Evolutionary conservation across 2,329 filamentous ascomycete species (phyloP).

Genomic region (Meredithiella fracta): DNA sequence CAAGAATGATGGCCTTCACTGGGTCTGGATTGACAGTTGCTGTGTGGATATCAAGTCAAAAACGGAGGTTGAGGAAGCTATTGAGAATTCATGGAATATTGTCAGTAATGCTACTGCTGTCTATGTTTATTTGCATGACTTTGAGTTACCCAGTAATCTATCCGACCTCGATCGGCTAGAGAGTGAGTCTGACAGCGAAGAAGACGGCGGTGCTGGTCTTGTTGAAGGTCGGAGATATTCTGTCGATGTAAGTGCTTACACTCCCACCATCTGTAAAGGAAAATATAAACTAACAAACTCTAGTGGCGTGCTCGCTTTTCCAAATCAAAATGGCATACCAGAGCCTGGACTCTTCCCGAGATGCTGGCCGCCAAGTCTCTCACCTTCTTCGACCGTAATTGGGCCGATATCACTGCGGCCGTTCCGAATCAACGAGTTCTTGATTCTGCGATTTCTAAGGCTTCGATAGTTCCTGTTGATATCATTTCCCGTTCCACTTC

Average conservation of each 20-base stretch:
- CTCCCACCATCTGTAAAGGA: too few relatives aligned
- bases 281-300: background rate
- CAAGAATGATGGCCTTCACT: constrained; percentile 16
- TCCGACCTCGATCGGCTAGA: constrained; percentile 4
- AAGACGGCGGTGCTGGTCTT: constrained; percentile 12
- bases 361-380: constrained; percentile 12
- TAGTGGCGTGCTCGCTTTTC: constrained; percentile 13
- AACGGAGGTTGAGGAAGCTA: constrained; percentile 19
- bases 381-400: constrained; percentile 12
- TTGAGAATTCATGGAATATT: constrained; percentile 19
- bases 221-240: background rate
- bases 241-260: constrained; percentile 4
- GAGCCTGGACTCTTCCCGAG: constrained; percentile 16
- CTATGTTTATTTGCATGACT: constrained; percentile 19
- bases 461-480: constrained; percentile 4
- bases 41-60: constrained; percentile 20
- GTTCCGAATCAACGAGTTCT: constrained; percentile 1
- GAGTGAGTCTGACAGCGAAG: constrained; percentile 5
- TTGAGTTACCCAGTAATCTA: constrained; percentile 10
- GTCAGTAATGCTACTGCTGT: constrained; percentile 17
- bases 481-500: background rate
- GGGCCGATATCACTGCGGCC: constrained; percentile 10
- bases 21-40: constrained; percentile 20
- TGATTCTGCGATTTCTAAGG: background rate
- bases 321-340: constrained; percentile 14